These are phyloP conservation scores for Neopestalotiopsis clavispora DNA, from an alignment of 2,329 filamentous ascomycete species.

Conservation along the genomic window DNA sequence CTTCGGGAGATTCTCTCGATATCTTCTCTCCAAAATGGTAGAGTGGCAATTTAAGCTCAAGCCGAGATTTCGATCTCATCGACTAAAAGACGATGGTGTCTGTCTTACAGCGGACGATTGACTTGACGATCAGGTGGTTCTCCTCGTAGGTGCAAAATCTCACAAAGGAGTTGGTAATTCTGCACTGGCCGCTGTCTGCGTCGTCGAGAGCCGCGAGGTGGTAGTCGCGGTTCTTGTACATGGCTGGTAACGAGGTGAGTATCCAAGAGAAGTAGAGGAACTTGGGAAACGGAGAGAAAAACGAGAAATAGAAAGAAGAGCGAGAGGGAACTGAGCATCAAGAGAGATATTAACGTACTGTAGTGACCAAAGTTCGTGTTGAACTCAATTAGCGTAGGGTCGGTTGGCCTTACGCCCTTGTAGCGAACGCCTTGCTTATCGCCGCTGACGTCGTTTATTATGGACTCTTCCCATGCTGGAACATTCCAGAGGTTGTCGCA, in stretches of 20 bases:
- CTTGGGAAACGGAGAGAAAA: too few species aligned
- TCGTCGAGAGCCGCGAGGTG: background rate
- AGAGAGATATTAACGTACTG: background rate
- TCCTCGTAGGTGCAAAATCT: too few species aligned
- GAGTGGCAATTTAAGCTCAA: too few species aligned
- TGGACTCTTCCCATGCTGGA: background rate
- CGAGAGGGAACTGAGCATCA: background rate
- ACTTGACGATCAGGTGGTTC: too few species aligned
- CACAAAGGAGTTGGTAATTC: background rate
- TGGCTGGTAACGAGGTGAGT: background rate
- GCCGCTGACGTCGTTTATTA: background rate
- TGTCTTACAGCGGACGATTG: too few species aligned
- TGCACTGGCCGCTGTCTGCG: background rate
- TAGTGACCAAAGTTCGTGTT: background rate
- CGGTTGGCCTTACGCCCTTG: background rate
- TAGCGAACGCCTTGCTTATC: constrained; percentile 1
- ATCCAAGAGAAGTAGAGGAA: background rate
- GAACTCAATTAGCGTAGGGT: background rate
- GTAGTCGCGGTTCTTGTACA: constrained; percentile 5
- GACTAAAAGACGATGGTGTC: too few species aligned
- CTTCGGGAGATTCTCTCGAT: too few species aligned
- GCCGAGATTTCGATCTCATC: too few species aligned
- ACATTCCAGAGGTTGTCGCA: background rate
- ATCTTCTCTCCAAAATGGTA: too few species aligned
- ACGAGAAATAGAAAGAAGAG: too few species aligned